Evolutionary conservation across 352 stramenopile genomes (phyloP).

Genomic region (Aphanomyces stellatus): DNA sequence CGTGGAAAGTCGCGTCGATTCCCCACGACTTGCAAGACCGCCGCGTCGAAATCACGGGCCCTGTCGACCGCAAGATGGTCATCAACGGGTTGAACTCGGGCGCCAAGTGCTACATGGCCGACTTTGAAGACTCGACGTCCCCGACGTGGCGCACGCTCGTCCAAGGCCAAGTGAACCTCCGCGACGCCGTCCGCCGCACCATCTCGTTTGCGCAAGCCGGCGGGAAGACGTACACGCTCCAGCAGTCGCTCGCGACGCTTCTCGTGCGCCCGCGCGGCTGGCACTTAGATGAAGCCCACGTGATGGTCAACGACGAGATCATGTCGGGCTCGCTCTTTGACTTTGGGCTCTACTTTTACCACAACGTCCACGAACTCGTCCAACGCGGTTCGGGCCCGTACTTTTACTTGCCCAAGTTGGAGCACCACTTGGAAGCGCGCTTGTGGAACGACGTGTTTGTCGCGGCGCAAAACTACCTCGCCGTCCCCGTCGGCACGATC

Average conservation of each 20-base stretch:
- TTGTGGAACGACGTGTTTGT: slow-evolving; percentile 97
- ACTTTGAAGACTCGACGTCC: slow-evolving; percentile 92
- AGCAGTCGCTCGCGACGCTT: slow-evolving; percentile 76
- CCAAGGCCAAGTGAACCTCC: slow-evolving; percentile 89
- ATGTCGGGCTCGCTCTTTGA: slow-evolving; percentile 92
- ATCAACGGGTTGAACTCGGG: slow-evolving; percentile 95
- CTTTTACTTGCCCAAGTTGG: slow-evolving; percentile 95
- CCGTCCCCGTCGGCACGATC: slow-evolving; percentile 85
- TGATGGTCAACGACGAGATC: slow-evolving; percentile 90
- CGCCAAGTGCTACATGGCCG: slow-evolving; percentile 93
- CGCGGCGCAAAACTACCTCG: slow-evolving; percentile 86
- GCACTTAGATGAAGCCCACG: slow-evolving; percentile 92
- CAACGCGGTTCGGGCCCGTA: slow-evolving; percentile 82
- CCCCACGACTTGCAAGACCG: slow-evolving; percentile 84
- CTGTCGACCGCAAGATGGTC: slow-evolving; percentile 94
- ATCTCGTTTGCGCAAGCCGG: slow-evolving; percentile 72
- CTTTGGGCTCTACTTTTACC: slow-evolving; percentile 95
- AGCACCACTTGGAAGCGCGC: slow-evolving; percentile 91
- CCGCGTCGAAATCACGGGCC: slow-evolving; percentile 93
- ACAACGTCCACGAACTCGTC: slow-evolving; percentile 88
- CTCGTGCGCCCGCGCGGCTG: slow-evolving; percentile 89
- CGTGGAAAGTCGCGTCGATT: slow-evolving; percentile 69
- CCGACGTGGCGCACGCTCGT: slow-evolving; percentile 92
- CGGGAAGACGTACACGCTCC: slow-evolving; percentile 65
- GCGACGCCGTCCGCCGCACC: slow-evolving; percentile 86